These are phyloP conservation scores for Fusarium gaditjirri DNA, from an alignment of 2,329 filamentous ascomycete species.

Conservation along the genomic window DNA sequence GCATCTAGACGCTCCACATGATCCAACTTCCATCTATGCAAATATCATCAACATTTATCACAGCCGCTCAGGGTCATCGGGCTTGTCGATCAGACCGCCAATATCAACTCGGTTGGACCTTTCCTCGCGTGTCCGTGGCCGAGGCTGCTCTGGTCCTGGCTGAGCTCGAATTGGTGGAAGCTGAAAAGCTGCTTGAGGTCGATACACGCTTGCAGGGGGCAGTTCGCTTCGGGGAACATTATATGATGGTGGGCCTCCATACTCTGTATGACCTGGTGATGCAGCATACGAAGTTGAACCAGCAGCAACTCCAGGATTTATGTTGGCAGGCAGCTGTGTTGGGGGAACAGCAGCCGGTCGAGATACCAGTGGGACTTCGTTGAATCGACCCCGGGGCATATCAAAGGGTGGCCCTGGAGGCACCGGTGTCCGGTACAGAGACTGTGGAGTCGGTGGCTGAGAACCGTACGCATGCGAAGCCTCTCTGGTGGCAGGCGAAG, in stretches of 20 bases:
- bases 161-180: conserved; percentile 61
- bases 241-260: conserved; percentile 59
- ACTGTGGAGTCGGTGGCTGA: conserved; percentile 45
- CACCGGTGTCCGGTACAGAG: conserved; percentile 55
- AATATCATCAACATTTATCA: conserved; percentile 38
- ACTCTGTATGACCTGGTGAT: conserved; percentile 58
- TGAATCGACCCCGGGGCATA: conserved; percentile 54
- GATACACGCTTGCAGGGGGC: conserved; percentile 47
- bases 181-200: conserved; percentile 54
- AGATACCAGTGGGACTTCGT: conserved; percentile 45
- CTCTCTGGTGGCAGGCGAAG: conserved; percentile 58
- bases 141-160: conserved; percentile 48
- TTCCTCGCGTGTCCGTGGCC: conserved; percentile 55
- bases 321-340: conserved; percentile 49
- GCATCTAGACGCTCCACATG: background rate
- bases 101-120: conserved; percentile 68
- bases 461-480: conserved; percentile 56
- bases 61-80: conserved; percentile 52
- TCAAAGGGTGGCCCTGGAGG: conserved; percentile 62
- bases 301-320: conserved; percentile 29
- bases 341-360: conserved; percentile 41
- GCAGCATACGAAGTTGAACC: conserved; percentile 53
- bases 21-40: conserved; percentile 28
- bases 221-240: conserved; percentile 66
- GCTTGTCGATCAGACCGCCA: conserved; percentile 69